These are phyloP conservation scores for Hypoxylon sp. DNA, from an alignment of 2,329 filamentous ascomycete species.

Conservation along the genomic window DNA sequence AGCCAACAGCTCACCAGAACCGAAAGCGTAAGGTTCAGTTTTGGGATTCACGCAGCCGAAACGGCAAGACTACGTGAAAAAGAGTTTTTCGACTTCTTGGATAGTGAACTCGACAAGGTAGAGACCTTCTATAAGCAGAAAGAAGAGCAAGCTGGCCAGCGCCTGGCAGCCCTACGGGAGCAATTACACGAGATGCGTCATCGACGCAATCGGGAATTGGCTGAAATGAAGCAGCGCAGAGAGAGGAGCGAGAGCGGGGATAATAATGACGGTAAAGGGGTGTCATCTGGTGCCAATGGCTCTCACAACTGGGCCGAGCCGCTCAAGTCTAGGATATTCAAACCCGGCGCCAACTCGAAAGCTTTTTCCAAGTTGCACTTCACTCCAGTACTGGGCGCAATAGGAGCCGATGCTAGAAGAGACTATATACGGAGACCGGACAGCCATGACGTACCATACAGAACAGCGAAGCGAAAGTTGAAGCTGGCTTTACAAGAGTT, in stretches of 20 bases:
- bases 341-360: constrained; percentile 71
- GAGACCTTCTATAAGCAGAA: constrained; percentile 90
- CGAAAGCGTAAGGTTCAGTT: constrained; percentile 56
- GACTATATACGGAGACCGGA: constrained; percentile 65
- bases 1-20: constrained; percentile 51
- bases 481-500: constrained; percentile 93
- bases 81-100: constrained; percentile 90
- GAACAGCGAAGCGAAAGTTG: constrained; percentile 88
- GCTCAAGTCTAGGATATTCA: constrained; percentile 66
- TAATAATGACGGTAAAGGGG: constrained; percentile 39
- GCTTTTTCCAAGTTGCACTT: constrained; percentile 67
- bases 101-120: constrained; percentile 88
- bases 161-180: constrained; percentile 77
- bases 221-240: constrained; percentile 56
- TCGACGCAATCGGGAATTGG: constrained; percentile 79
- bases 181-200: constrained; percentile 96
- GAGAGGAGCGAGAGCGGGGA: constrained; percentile 49
- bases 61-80: constrained; percentile 76
- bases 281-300: constrained; percentile 43
- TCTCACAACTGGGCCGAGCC: constrained; percentile 63
- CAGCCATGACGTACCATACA: constrained; percentile 79
- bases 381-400: constrained; percentile 59
- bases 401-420: constrained; percentile 53
- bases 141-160: constrained; percentile 83
- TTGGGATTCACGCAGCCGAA: constrained; percentile 59